phyloP scores from a whole-genome alignment of 306 rosid species.

The Dicorynia guianensis region DNA sequence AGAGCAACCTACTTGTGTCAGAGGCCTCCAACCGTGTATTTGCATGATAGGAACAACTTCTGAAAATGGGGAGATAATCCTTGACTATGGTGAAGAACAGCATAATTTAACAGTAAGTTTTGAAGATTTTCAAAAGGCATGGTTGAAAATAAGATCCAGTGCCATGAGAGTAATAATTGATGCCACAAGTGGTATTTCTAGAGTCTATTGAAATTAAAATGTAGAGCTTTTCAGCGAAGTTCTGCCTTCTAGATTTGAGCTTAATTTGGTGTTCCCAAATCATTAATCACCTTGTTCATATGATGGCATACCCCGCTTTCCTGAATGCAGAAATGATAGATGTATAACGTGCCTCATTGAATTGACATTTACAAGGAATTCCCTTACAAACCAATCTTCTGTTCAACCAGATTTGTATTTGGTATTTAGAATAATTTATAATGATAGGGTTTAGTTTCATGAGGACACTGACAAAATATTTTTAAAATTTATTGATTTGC shows the following conservation, averaged over 20 bases:
- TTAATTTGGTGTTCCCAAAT: too few relatives aligned
- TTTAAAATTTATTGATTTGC: slow-evolving; percentile 24
- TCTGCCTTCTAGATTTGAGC: too few relatives aligned
- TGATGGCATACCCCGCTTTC: too few relatives aligned
- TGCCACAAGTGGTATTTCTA: too few relatives aligned
- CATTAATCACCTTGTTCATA: too few relatives aligned
- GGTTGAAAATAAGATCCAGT: too few relatives aligned
- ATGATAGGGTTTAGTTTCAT: slow-evolving; percentile 8
- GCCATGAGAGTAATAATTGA: too few relatives aligned
- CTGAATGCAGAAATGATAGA: background rate
- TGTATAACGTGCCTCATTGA: slow-evolving; percentile 25
- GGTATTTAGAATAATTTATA: slow-evolving; percentile 13
- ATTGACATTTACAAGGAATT: slow-evolving; percentile 20
- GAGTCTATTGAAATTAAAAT: too few relatives aligned
- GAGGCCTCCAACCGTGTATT: slow-evolving; percentile 43
- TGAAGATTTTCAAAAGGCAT: too few relatives aligned
- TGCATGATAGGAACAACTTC: slow-evolving; percentile 42
- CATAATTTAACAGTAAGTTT: too few relatives aligned
- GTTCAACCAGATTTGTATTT: slow-evolving; percentile 31
- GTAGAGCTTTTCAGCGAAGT: too few relatives aligned
- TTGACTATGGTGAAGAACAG: slow-evolving; percentile 39
- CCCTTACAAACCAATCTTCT: slow-evolving; percentile 25
- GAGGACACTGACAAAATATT: background rate
- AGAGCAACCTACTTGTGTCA: slow-evolving; percentile 37
- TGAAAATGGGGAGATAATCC: slow-evolving; percentile 42